Conservation (phyloP, 1,284 basidiomycete species). For the Tremellales sp. region DNA sequence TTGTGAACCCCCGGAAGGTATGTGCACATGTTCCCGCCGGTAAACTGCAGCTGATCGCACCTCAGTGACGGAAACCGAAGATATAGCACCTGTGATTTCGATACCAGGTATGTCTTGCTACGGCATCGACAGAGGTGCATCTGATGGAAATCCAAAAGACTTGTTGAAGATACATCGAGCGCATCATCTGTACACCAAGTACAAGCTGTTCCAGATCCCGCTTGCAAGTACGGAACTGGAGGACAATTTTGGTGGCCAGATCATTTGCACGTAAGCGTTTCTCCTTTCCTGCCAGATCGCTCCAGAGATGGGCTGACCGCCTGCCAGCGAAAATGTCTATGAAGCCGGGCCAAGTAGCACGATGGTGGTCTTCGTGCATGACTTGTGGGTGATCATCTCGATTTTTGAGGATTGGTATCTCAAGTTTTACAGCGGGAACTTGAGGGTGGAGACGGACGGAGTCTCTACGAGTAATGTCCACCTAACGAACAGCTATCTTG, state of each 20-base stretch:
- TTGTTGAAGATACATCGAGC: slow-evolving; percentile 79
- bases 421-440: slow-evolving; percentile 63
- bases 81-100: slow-evolving; percentile 18
- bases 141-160: slow-evolving; percentile 53
- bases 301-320: too few relatives aligned
- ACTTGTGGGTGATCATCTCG: slow-evolving; percentile 67
- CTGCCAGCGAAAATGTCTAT: slow-evolving; percentile 46
- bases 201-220: slow-evolving; percentile 75
- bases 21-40: slow-evolving; percentile 8
- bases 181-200: slow-evolving; percentile 66
- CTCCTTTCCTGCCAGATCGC: background rate
- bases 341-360: slow-evolving; percentile 54
- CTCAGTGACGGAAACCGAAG: slow-evolving; percentile 12
- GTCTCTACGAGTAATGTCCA: slow-evolving; percentile 68
- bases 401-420: background rate
- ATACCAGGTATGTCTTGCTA: slow-evolving; percentile 23
- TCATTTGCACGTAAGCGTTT: slow-evolving; percentile 72
- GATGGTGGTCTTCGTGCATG: slow-evolving; percentile 78
- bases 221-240: slow-evolving; percentile 64
- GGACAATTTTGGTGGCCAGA: slow-evolving; percentile 67
- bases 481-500: slow-evolving; percentile 75
- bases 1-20: slow-evolving; percentile 64
- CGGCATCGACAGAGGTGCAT: slow-evolving; percentile 14
- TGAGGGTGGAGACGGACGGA: slow-evolving; percentile 72
- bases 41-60: too few relatives aligned